These are phyloP conservation scores for Gyromitra esculenta DNA, from an alignment of 2,329 filamentous ascomycete genomes.

Conservation along the genomic window DNA sequence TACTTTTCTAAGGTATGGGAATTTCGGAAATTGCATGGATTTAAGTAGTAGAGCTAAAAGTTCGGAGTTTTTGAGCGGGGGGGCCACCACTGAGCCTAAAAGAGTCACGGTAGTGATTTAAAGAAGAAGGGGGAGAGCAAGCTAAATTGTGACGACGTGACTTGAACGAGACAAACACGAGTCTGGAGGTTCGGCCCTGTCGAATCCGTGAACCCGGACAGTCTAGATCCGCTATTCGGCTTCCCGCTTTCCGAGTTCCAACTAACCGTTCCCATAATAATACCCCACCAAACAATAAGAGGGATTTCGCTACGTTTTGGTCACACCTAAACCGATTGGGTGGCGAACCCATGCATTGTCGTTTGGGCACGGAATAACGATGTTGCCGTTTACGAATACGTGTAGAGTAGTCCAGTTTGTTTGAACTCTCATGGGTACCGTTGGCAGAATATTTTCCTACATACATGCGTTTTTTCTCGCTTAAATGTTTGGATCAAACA, in stretches of 20 bases:
- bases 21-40: slow-evolving; percentile 8
- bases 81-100: background rate
- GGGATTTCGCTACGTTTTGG: slow-evolving; percentile 3
- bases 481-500: slow-evolving; percentile 11
- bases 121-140: background rate
- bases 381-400: background rate
- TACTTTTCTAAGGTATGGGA: background rate
- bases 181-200: background rate
- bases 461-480: background rate
- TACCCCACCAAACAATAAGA: slow-evolving; percentile 3
- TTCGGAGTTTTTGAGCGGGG: background rate
- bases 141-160: background rate
- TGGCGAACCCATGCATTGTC: background rate
- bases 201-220: slow-evolving; percentile 4
- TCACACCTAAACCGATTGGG: background rate
- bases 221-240: slow-evolving; percentile 27
- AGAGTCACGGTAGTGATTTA: too few species aligned
- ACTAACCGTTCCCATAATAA: slow-evolving; percentile 13
- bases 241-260: slow-evolving; percentile 22
- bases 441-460: background rate
- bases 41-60: background rate
- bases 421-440: background rate
- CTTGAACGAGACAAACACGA: background rate
- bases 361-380: background rate
- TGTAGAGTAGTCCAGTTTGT: background rate